Evolutionary conservation across 2,329 filamentous ascomycete genomes (phyloP).

Genomic region (Akanthomyces lecanii): DNA sequence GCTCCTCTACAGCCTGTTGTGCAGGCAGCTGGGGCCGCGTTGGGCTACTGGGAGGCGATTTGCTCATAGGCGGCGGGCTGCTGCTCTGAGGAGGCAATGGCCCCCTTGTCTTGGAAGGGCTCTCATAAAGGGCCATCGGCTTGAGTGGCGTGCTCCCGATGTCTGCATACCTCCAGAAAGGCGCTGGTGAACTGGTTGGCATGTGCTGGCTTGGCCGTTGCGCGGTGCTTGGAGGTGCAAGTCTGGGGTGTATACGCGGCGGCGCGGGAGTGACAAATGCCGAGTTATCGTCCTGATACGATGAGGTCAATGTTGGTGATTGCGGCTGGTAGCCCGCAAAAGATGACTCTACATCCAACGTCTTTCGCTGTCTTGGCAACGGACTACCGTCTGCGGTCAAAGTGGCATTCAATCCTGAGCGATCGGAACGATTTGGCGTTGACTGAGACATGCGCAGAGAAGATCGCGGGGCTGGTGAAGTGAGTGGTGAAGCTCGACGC

Average conservation of each 20-base stretch:
- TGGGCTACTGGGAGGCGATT: constrained; percentile 52
- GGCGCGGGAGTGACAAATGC: constrained; percentile 70
- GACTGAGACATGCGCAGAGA: constrained; percentile 48
- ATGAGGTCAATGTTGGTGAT: constrained; percentile 59
- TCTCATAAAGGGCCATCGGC: constrained; percentile 49
- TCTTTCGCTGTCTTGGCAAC: constrained; percentile 53
- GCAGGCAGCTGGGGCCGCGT: constrained; percentile 36
- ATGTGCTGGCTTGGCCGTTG: constrained; percentile 81
- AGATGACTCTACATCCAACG: constrained; percentile 40
- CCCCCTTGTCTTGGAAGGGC: constrained; percentile 50
- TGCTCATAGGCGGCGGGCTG: constrained; percentile 49
- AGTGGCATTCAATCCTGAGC: constrained; percentile 34
- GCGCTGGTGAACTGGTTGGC: constrained; percentile 78
- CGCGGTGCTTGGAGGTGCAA: constrained; percentile 75
- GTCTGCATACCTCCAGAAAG: constrained; percentile 85
- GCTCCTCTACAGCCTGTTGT: constrained; percentile 26
- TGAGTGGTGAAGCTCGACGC: constrained; percentile 50
- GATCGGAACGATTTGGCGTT: constrained; percentile 51
- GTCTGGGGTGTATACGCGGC: constrained; percentile 65
- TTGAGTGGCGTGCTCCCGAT: constrained; percentile 67
- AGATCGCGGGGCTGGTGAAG: constrained; percentile 52
- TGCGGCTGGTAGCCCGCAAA: constrained; percentile 50
- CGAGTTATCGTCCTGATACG: constrained; percentile 55
- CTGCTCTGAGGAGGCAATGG: constrained; percentile 49
- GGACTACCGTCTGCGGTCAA: constrained; percentile 57